phyloP scores from a whole-genome alignment of 1,284 basidiomycete genomes.

The Tylopilus sp. region DNA sequence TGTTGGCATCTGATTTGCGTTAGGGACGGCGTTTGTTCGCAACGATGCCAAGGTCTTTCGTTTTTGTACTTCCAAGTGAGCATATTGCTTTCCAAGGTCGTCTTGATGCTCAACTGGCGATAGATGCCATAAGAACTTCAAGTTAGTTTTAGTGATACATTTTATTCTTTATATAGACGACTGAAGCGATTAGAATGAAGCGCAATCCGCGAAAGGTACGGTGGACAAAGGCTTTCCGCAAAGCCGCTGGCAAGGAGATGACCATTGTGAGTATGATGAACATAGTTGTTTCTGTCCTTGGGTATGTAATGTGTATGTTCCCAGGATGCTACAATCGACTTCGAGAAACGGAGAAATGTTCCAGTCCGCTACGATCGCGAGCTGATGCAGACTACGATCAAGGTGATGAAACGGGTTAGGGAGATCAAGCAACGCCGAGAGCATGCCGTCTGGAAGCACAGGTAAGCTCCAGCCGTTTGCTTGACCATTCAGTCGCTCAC shows the following conservation, averaged over 20 bases:
- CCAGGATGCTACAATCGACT: slow-evolving; percentile 97
- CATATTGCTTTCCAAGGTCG: slow-evolving; percentile 9
- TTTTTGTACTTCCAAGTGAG: slow-evolving; percentile 95
- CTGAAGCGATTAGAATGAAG: slow-evolving; percentile 77
- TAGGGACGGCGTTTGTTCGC: slow-evolving; percentile 89
- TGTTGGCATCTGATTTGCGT: not conserved
- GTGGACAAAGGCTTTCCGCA: slow-evolving; percentile 99
- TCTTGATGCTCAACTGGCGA: slow-evolving; percentile 7
- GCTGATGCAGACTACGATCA: slow-evolving; percentile 89
- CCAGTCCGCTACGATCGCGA: slow-evolving; percentile 98
- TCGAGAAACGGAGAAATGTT: slow-evolving; percentile 98
- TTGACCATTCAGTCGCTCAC: slow-evolving; percentile 2
- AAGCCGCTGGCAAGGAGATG: slow-evolving; percentile 99
- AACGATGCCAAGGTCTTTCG: slow-evolving; percentile 97
- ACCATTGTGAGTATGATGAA: slow-evolving; percentile 69
- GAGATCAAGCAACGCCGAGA: slow-evolving; percentile 93
- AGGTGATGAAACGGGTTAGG: slow-evolving; percentile 93
- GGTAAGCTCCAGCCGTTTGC: slow-evolving; percentile 45
- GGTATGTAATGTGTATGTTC: not conserved
- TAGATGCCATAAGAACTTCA: slow-evolving; percentile 98
- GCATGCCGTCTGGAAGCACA: slow-evolving; percentile 95
- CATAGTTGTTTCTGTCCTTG: not conserved
- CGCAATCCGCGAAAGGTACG: slow-evolving; percentile 98
- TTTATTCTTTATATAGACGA: not conserved
- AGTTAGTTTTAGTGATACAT: slow-evolving; percentile 45